Base-by-base conservation (phyloP, 139 green algal species). In the Medakamo hakoo region DNA sequence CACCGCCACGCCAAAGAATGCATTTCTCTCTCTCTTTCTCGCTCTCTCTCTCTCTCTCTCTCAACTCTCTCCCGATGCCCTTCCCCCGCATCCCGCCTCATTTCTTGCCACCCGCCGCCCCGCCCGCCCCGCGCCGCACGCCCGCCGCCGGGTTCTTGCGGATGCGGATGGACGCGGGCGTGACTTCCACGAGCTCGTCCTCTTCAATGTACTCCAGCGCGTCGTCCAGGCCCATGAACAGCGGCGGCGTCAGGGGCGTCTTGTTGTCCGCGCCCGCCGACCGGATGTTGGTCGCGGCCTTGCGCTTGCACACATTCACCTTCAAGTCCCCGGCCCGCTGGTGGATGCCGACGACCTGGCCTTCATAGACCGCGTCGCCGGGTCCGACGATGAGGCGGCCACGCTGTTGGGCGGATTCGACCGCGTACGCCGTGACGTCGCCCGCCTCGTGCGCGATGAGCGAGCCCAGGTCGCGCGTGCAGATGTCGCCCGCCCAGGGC, bases 271-370 rank as follows among this genome's bases (percentile, higher is more conserved):
- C 89, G 62, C 76, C 71, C 0, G 86, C 78, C 28, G 82, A 84
- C 31, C 86, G 79, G 76, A 93, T 86, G 78, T 95, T 95, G 56
- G 86, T 97, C 27, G 74, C 64, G 29, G 77, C 75, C 87, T 99
- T 99, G 68, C 80, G 80, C 78, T 98, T 99, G 88, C 87, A 96
- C 0, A 90, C 80, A 70, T 99, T 99, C 59, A 99, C 72, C 65
- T 88, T 84, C 25, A 99, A 80, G 76, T 99, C 93, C 1, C 86
- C 89, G 1, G 70, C 68, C 57, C 94, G 84, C 72, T 95, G 85
- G 81, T 98, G 88, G 70, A 97, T 86, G 55, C 93, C 93, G 3
- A 99, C 73, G 20, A 94, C 83, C 78, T 92, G 81, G n/a, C 87
- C 88, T 80, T 94, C 84, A 66, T 98, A 99, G 48, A 98, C 82